Conservation (phyloP, 148 eudicot species). For the Vaccinium vitisidaea region DNA sequence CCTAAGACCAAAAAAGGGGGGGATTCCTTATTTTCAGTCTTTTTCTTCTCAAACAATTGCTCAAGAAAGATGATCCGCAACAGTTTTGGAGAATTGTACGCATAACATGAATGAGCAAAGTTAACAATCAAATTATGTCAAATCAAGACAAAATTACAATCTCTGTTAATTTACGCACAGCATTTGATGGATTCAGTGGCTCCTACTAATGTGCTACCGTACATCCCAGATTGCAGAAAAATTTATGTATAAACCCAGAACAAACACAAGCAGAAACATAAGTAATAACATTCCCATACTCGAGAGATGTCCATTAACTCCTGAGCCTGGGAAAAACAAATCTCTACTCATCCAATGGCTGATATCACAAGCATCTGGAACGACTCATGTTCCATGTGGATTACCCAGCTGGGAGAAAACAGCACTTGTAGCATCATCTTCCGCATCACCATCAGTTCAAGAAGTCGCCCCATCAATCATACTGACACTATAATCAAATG, state of each 20-base stretch:
- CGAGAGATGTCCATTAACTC: slow-evolving; percentile 6
- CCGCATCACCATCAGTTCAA: slow-evolving; percentile 79
- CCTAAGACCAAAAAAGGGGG: too few species aligned
- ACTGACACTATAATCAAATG: slow-evolving; percentile 69
- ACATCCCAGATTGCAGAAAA: slow-evolving; percentile 1
- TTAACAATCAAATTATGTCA: neutral
- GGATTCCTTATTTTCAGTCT: too few species aligned
- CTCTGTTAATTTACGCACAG: slow-evolving; percentile 3
- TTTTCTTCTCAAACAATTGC: too few species aligned
- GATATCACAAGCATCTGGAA: neutral
- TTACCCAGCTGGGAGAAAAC: slow-evolving; percentile 95
- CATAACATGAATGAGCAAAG: neutral
- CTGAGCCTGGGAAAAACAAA: neutral
- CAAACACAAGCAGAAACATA: neutral
- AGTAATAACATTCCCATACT: slow-evolving; percentile 12
- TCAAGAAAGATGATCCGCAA: too few species aligned
- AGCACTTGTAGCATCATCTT: slow-evolving; percentile 80
- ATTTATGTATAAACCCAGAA: neutral
- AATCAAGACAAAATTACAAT: too few species aligned
- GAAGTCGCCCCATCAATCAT: slow-evolving; percentile 60
- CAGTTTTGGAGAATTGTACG: too few species aligned
- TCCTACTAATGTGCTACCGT: neutral
- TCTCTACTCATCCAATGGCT: neutral
- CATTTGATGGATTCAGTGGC: neutral
- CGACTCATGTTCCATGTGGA: slow-evolving; percentile 83